Evolutionary conservation across 1,284 basidiomycete species (phyloP), one percentile per base, ranked within the genome.

Genomic region (Trichosporon asahii): DNA sequence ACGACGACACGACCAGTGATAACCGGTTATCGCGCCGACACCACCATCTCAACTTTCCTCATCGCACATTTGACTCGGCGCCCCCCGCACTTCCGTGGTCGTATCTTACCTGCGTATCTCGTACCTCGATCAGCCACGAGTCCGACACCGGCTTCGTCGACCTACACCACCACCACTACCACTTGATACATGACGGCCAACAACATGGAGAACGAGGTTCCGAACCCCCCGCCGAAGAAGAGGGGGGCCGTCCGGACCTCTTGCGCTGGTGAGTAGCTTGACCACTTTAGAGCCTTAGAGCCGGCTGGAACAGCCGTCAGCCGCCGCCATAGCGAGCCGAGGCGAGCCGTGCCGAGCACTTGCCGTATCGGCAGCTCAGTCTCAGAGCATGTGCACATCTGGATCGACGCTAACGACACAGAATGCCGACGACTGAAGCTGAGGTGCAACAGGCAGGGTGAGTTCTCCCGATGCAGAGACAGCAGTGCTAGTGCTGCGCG

Each of bases 401-500:
- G 11, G 49, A 53, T 53, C 49, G 29, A 31, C 12, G 29, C 57
- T 61, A 31, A 61, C 57, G 27, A n/a, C 27, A 18, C 29, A 61
- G 57, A 61, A 61, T 61, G 57, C 57, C 57, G 57, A n/a, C 27
- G 57, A 33, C 57, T 61, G 57, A 61, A 61, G 11, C 57, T 61
- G 57, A 29, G 57, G 33, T 61, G 57, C 57, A 61, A 61, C 57
- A 61, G 57, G 27, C 57, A 61, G n/a, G 57, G 57, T 61, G 57
- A 61, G 49, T 37, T 14, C 14, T 37, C 14, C 11, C 49, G 25
- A 18, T 9, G 49, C 18, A 23, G 21, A 18, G 40, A 7, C 5
- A 44, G 5, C 15, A 14, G 18, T 3, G 40, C 5, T 4, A 5
- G 18, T 6, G 40, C 18, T n/a, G 15, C 18, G 40, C 40, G 11